Evolutionary conservation across 495 filamentous ascomycete genomes (phyloP), one percentile per base, ranked within the genome.

Genomic region (Penicillium samsonianum): DNA sequence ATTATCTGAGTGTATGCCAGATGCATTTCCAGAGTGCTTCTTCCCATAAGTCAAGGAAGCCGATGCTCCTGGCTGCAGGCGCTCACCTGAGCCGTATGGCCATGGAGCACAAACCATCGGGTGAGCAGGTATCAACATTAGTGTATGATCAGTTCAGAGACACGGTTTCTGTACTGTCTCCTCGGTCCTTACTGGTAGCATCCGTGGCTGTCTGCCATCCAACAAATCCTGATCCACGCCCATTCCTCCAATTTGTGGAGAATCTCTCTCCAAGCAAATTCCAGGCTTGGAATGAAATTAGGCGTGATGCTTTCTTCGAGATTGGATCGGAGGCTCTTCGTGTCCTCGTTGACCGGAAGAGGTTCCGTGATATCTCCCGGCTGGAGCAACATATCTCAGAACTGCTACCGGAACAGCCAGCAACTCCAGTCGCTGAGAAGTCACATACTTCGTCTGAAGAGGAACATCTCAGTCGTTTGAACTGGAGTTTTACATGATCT

Each of bases 151-250:
- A 73, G 8, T 78, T 68, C 46, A 56, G 53, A 2, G 44, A 65
- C 0, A 46, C 63, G 1, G 53, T 77, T 10, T 65, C 68, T 14
- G 49, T 77, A 28, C 48, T 64, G 14, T 62, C 63, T 17, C 61
- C 69, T 17, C 60, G 61, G 4, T 65, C 65, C 1, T 50, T 68
- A 14, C 41, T 70, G 19, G 54, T 43, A 5, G 65, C 67, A 22
- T 58, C 63, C n/a, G 60, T 72, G 46, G 56, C 63, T 7, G 52
- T 78, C 23, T 72, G 68, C 23, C 73, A 79, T 54, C 76, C 76
- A 7, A 63, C 63, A 14, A 44, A 67, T 28, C 75, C 73, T 14
- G 63, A 74, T 30, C 23, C 70, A 1, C 54, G 50, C 16, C 73
- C 69, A 4, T 71, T 77, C 43, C 50, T 78, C 20, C 43, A 59